A percentile compares a stretch with the other conserved stretches of the same genome.
phyloP scores from a whole-genome alignment of 2,329 filamentous ascomycete species.

The Colletotrichum orbiculare region DNA sequence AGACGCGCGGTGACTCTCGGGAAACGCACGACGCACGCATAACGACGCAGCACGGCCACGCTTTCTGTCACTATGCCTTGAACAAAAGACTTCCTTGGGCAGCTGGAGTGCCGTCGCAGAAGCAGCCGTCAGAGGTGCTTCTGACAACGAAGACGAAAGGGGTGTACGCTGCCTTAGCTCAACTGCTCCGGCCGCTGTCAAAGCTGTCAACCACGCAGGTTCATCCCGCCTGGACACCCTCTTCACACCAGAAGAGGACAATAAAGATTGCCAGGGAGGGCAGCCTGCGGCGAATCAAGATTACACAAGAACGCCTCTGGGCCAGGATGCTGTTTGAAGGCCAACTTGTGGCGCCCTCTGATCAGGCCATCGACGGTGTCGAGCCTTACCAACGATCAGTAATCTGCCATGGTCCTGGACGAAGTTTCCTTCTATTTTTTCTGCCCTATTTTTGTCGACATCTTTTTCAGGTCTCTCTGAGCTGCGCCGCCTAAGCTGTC shows the following conservation, averaged over 20 bases:
- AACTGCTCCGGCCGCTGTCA: slow-evolving; percentile 6
- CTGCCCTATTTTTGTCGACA: too few relatives aligned
- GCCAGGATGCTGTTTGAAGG: slow-evolving; percentile 1
- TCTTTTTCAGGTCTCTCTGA: too few relatives aligned
- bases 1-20: background rate
- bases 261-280: background rate
- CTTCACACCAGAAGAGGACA: background rate
- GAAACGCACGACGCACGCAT: background rate
- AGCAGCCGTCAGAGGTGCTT: background rate
- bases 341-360: background rate
- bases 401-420: background rate
- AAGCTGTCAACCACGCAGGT: slow-evolving; percentile 10
- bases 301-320: slow-evolving; percentile 1
- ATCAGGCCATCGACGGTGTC: slow-evolving; percentile 7
- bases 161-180: background rate
- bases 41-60: too few relatives aligned
- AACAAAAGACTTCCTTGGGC: too few relatives aligned
- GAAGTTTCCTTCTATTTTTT: too few relatives aligned
- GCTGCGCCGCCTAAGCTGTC: too few relatives aligned
- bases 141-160: background rate
- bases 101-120: background rate
- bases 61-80: background rate
- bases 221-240: background rate
- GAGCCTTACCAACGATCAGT: slow-evolving; percentile 1
- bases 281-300: slow-evolving; percentile 9